These are phyloP conservation scores for Apiospora kogelbergensis DNA, from an alignment of 2,329 filamentous ascomycete species.

Conservation along the genomic window DNA sequence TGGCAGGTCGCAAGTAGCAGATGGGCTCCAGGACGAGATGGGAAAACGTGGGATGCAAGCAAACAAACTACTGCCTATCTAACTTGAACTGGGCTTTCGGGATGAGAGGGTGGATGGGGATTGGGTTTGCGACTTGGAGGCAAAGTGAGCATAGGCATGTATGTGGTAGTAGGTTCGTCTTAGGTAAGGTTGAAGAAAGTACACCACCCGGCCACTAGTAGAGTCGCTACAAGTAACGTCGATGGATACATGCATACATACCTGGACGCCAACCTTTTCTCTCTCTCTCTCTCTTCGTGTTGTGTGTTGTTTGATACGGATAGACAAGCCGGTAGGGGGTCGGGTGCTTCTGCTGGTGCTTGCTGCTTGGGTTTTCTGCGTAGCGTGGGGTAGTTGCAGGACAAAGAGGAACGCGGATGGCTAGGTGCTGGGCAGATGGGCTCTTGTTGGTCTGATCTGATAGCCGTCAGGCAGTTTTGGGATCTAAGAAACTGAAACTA, in stretches of 20 bases:
- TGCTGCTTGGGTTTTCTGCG: neutral
- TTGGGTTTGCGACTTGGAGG: conserved; percentile 1
- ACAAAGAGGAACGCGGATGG: conserved; percentile 9
- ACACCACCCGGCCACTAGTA: neutral
- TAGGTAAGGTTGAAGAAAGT: conserved; percentile 1
- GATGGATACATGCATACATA: conserved; percentile 1
- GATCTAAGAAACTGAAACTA: conserved; percentile 1
- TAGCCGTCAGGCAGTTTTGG: neutral
- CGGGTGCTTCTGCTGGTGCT: neutral
- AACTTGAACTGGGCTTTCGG: conserved; percentile 2
- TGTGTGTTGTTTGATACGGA: neutral
- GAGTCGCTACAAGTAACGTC: neutral
- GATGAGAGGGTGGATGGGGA: conserved; percentile 3
- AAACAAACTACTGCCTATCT: conserved; percentile 7
- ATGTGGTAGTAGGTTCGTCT: neutral
- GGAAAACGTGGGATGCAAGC: conserved; percentile 5
- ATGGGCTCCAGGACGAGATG: neutral
- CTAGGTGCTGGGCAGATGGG: neutral
- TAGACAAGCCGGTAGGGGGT: neutral
- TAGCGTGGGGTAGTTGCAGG: conserved; percentile 12
- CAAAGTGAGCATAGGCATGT: neutral
- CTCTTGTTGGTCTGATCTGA: neutral
- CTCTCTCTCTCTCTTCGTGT: neutral
- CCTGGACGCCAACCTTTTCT: neutral
- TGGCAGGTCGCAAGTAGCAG: neutral